phyloP scores from a whole-genome alignment of 352 stramenopile genomes.

The Globisporangium middletonii region DNA sequence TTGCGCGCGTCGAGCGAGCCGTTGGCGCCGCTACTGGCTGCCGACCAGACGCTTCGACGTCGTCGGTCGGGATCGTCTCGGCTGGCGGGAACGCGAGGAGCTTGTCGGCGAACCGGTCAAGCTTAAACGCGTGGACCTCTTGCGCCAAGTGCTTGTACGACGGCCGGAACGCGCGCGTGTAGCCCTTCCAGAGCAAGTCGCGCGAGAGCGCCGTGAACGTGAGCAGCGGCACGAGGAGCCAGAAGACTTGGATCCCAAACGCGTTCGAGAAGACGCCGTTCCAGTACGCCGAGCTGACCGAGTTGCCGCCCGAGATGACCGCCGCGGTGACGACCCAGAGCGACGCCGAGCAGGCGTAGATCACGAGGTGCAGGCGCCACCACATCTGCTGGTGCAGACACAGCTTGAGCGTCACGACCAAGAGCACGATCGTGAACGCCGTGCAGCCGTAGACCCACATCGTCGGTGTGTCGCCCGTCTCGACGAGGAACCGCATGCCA shows the following conservation, averaged over 20 bases:
- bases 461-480: conserved; percentile 83
- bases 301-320: conserved; percentile 68
- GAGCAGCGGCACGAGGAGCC: conserved; percentile 68
- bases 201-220: conserved; percentile 63
- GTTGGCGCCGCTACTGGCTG: neutral
- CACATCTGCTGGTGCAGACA: conserved; percentile 84
- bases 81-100: conserved; percentile 76
- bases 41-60: conserved; percentile 22
- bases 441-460: conserved; percentile 93
- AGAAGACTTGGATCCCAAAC: conserved; percentile 66
- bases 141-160: conserved; percentile 86
- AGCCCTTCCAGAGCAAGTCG: conserved; percentile 82
- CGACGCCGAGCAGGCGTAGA: conserved; percentile 63
- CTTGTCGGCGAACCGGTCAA: conserved; percentile 56
- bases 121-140: conserved; percentile 65
- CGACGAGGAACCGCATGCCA: conserved; percentile 71
- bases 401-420: conserved; percentile 95
- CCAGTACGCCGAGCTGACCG: conserved; percentile 77
- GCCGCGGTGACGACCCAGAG: conserved; percentile 70
- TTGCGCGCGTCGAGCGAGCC: neutral
- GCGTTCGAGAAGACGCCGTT: conserved; percentile 75
- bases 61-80: conserved; percentile 51
- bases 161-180: conserved; percentile 68
- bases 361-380: conserved; percentile 61
- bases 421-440: conserved; percentile 92